Evolutionary conservation across 73 alveolate species (phyloP), one percentile per base, ranked within the genome.

Genomic region (Urostyla sp.): DNA sequence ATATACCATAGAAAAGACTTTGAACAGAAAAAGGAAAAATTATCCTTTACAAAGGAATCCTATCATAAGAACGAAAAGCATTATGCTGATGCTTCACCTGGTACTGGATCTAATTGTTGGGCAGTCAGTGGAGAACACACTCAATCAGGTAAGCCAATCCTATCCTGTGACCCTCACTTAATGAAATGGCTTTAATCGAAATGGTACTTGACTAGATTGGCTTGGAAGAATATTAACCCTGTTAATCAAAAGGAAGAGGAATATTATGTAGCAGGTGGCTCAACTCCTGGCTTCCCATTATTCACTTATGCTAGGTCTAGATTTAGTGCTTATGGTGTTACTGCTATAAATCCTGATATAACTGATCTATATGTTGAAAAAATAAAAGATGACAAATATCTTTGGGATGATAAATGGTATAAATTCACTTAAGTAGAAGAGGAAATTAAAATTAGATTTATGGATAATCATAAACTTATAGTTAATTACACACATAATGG

Each of bases 101-200:
- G 86, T 16, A n/a, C 54, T 21, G 98, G 96, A n/a, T 84, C 95
- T 49, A 94, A 94, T 75, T 85, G 94, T 53, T 94, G 98, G 98
- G 91, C 81, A 23, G 82, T 94, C 48, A 79, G 75, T 50, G 98
- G 98, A 8, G 76, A 63, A 51, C 91, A 87, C 4, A 91, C 98
- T 26, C 61, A 92, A 45, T 69, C 88, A 10, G 97, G 97, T 35
- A 94, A 91, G 66, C 98, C 98, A 10, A 40, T 94, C 44, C 54
- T 94, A 27, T 74, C 95, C 31, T 78, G 88, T 67, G 98, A 94
- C 72, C 98, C 98, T 11, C 98, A 94, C 85, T 73, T 94, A 31
- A 46, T 20, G 49, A 69, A 69, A 24, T 49, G 30, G 53, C 53
- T 69, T 11, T 37, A 44, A 27, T 6, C 83, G 13, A 44, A 48